Conservation (phyloP, 2,329 filamentous ascomycete species). For the Colletotrichum gigasporum region DNA sequence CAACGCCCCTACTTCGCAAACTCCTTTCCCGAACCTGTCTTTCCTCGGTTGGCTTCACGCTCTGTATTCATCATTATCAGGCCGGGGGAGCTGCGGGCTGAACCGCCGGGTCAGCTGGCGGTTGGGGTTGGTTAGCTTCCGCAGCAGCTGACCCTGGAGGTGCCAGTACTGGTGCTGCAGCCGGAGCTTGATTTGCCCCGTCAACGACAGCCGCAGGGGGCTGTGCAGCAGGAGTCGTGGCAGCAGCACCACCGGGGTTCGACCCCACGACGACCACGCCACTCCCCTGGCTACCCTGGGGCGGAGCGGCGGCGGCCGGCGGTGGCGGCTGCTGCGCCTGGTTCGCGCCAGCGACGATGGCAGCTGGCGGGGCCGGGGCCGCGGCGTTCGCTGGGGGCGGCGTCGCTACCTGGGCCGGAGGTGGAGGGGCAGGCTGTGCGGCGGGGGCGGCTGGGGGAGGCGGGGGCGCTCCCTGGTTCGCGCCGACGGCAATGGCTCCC, state of each 20-base stretch:
- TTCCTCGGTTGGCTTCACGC: no score
- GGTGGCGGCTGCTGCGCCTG: background rate
- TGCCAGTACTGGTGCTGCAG: background rate
- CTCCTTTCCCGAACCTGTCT: no score
- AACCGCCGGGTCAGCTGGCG: background rate
- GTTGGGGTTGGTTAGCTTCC: background rate
- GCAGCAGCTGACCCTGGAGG: background rate
- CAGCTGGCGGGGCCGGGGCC: constrained; percentile 9
- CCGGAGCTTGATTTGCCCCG: background rate
- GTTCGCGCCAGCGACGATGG: background rate
- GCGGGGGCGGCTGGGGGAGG: background rate
- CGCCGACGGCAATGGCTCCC: constrained; percentile 15
- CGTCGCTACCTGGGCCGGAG: constrained; percentile 8
- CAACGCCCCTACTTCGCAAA: no score
- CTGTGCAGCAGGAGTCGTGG: background rate
- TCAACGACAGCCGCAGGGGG: constrained; percentile 4
- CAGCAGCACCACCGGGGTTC: constrained; percentile 10
- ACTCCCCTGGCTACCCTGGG: background rate
- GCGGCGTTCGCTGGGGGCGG: background rate
- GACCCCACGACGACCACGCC: constrained; percentile 18
- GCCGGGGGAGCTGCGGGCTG: background rate
- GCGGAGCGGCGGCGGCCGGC: background rate
- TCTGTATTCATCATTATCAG: background rate
- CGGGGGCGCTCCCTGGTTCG: constrained; percentile 7
- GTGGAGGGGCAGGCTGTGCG: background rate